Percentiles rank a stretch among this genome's conserved stretches.
Evolutionary conservation across 1,284 basidiomycete species (phyloP).

Genomic region (Apiotrichum sp.): DNA sequence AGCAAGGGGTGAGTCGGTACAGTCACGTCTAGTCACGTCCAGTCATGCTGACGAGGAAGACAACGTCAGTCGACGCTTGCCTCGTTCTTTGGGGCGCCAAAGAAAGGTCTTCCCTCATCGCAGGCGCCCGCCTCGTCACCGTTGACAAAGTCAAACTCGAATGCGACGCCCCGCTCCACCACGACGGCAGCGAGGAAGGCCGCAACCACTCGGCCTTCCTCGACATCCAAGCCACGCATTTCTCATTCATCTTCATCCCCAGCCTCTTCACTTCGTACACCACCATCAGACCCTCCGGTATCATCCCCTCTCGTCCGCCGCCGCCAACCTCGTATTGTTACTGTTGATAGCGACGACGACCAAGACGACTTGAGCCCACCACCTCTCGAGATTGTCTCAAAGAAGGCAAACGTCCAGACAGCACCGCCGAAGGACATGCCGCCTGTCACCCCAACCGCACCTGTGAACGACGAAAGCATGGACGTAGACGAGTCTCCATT

Average conservation of each 20-base stretch:
- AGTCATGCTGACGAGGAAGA: conserved; percentile 11
- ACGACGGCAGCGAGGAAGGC: not conserved
- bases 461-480: conserved; percentile 11
- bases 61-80: conserved; percentile 46
- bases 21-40: not conserved
- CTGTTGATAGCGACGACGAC: conserved; percentile 11
- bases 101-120: conserved; percentile 20
- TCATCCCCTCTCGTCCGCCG: conserved; percentile 20
- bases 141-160: no score
- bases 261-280: conserved; percentile 22
- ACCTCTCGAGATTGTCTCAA: conserved; percentile 15
- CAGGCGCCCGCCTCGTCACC: not conserved
- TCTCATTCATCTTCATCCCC: conserved; percentile 10
- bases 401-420: conserved; percentile 9
- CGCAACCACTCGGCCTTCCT: conserved; percentile 11
- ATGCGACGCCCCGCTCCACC: not conserved
- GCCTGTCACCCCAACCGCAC: no score
- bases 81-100: conserved; percentile 46
- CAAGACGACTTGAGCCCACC: conserved; percentile 28
- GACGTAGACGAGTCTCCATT: conserved; percentile 28
- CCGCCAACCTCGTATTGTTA: conserved; percentile 1
- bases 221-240: not conserved
- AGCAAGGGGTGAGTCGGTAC: no score
- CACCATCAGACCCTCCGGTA: conserved; percentile 25
- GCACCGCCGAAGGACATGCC: not conserved